These are phyloP conservation scores for Iris macrosiphon DNA, from an alignment of 106 monocot genomes.

Conservation along the genomic window DNA sequence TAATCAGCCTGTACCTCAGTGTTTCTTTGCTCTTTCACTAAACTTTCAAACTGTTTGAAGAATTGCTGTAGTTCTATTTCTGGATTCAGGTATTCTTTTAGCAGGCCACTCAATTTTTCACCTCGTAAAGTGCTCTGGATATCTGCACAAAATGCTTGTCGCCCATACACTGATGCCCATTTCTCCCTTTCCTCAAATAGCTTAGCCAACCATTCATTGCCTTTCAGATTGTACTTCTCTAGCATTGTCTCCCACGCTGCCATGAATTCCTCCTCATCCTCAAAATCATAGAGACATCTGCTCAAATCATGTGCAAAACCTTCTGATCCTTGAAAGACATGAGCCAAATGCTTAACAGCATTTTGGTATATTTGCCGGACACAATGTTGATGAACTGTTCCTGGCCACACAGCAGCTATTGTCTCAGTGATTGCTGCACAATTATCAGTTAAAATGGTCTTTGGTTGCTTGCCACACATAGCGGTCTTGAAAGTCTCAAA, in stretches of 20 bases:
- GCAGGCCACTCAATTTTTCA: constrained; percentile 31
- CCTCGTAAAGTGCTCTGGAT: constrained; percentile 28
- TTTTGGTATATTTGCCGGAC: constrained; percentile 53
- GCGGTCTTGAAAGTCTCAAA: constrained; percentile 59
- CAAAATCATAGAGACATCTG: constrained; percentile 49
- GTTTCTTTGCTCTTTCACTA: constrained; percentile 26
- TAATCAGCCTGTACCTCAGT: constrained; percentile 62
- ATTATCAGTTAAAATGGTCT: constrained; percentile 40
- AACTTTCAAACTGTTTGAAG: constrained; percentile 40
- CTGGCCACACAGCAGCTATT: constrained; percentile 38
- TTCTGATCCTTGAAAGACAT: constrained; percentile 26
- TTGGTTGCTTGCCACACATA: constrained; percentile 54
- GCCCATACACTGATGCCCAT: constrained; percentile 42
- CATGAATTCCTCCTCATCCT: constrained; percentile 58
- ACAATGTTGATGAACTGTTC: constrained; percentile 31
- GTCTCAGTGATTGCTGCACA: constrained; percentile 29
- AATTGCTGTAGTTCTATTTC: constrained; percentile 33
- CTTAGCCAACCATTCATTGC: constrained; percentile 50
- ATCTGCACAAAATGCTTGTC: constrained; percentile 51
- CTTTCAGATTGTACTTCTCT: constrained; percentile 46
- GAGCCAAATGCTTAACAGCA: constrained; percentile 29
- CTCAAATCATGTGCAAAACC: constrained; percentile 49
- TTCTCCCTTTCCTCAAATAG: constrained; percentile 50
- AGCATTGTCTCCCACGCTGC: constrained; percentile 48
- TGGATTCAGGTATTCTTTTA: constrained; percentile 32